Conservation (phyloP, 2,329 filamentous ascomycete genomes). For the Sphaceloma murrayae region DNA sequence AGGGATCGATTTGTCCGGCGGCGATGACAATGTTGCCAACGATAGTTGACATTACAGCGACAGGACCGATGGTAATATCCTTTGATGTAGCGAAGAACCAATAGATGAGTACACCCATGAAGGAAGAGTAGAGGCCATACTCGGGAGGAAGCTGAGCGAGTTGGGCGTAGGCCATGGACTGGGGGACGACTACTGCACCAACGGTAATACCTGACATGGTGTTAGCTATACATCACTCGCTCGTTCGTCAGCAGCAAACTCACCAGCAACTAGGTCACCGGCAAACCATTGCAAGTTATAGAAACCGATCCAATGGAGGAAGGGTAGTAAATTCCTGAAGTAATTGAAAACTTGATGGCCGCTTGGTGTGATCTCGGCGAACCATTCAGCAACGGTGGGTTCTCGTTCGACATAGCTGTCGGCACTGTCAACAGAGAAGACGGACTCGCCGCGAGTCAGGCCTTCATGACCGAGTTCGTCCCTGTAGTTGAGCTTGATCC, state of each 20-base stretch:
- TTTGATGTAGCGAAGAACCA: constrained; percentile 99
- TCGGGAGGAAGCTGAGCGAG: constrained; percentile 71
- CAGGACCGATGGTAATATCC: constrained; percentile 94
- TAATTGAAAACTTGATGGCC: constrained; percentile 50
- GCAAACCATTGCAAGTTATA: constrained; percentile 87
- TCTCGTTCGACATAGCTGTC: constrained; percentile 77
- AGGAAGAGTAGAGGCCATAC: constrained; percentile 88
- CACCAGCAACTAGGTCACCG: constrained; percentile 83
- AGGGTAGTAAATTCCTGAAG: constrained; percentile 68
- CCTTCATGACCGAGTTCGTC: constrained; percentile 52
- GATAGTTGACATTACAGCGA: constrained; percentile 89
- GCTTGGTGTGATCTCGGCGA: constrained; percentile 54
- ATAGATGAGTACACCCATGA: constrained; percentile 89
- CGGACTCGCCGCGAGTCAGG: constrained; percentile 67
- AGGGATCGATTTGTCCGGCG: constrained; percentile 40
- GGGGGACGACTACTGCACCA: constrained; percentile 78
- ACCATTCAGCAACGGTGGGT: constrained; percentile 64
- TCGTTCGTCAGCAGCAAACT: constrained; percentile 26
- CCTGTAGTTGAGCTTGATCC: constrained; percentile 68
- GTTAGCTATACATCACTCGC: constrained; percentile 18
- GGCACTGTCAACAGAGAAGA: constrained; percentile 61
- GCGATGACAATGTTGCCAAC: constrained; percentile 57
- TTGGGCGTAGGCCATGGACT: constrained; percentile 89
- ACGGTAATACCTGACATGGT: constrained; percentile 51
- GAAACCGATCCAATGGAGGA: constrained; percentile 73